phyloP scores from a whole-genome alignment of 1,284 basidiomycete species.

The Sutorius eximius region DNA sequence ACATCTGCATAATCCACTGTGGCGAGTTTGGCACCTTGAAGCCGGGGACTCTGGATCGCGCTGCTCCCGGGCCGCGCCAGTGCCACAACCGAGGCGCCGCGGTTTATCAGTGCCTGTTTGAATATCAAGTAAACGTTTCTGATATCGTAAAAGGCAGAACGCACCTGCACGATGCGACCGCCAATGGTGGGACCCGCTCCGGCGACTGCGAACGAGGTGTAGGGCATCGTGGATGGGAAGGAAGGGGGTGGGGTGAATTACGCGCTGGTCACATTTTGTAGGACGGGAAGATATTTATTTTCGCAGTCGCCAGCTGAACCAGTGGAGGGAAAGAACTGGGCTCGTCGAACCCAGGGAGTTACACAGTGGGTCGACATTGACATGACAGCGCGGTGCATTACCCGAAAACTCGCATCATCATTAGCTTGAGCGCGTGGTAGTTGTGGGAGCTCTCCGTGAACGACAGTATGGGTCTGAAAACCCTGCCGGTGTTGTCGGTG shows the following conservation, averaged over 20 bases:
- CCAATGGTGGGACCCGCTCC: conserved; percentile 35
- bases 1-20: conserved; percentile 36
- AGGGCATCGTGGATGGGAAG: conserved; percentile 22
- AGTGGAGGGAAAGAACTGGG: background rate
- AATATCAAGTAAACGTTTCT: background rate
- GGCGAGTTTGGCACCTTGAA: conserved; percentile 30
- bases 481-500: background rate
- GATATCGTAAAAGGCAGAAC: background rate
- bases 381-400: background rate
- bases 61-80: conserved; percentile 27
- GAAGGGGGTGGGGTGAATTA: background rate
- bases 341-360: background rate
- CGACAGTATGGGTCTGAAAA: background rate
- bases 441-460: background rate
- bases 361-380: background rate
- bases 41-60: conserved; percentile 18
- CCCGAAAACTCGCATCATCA: background rate
- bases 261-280: conserved; percentile 9
- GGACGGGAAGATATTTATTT: conserved; percentile 9
- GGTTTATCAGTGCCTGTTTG: conserved; percentile 21
- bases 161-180: conserved; percentile 30
- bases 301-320: background rate
- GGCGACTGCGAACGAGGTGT: conserved; percentile 33
- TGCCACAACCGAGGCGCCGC: conserved; percentile 25
- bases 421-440: background rate